Evolutionary conservation across 257 asterid genomes (phyloP).

Genomic region (Thymus mandschuricus): DNA sequence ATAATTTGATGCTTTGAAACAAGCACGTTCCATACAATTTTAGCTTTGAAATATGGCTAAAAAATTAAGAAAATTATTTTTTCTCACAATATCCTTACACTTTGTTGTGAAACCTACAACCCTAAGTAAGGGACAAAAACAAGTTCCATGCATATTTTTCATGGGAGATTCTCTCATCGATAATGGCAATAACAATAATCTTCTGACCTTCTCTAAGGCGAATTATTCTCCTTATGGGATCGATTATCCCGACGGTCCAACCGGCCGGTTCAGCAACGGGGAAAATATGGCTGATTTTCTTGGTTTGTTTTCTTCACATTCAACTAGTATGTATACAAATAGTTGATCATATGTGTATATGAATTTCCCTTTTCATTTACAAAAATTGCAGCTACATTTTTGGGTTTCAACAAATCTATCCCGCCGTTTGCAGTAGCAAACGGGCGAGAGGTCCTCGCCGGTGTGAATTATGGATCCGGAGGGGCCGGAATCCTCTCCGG

Average conservation of each 20-base stretch:
- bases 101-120: neutral
- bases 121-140: neutral
- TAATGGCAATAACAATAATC: slow-evolving; percentile 66
- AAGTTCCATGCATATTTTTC: slow-evolving; percentile 64
- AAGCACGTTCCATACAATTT: neutral
- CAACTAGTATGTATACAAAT: no score
- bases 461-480: slow-evolving; percentile 60
- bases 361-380: no score
- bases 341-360: no score
- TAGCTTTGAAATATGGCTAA: neutral
- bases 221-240: slow-evolving; percentile 69
- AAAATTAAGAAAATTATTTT: neutral
- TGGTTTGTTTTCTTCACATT: slow-evolving; percentile 33
- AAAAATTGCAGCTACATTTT: slow-evolving; percentile 32
- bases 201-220: slow-evolving; percentile 54
- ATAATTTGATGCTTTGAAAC: neutral
- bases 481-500: slow-evolving; percentile 48
- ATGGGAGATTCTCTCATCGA: slow-evolving; percentile 72
- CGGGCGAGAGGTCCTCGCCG: slow-evolving; percentile 34
- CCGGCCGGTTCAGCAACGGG: slow-evolving; percentile 64
- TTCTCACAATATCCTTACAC: neutral
- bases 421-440: slow-evolving; percentile 45
- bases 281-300: slow-evolving; percentile 56
- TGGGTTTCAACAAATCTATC: slow-evolving; percentile 39
- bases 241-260: slow-evolving; percentile 59